Evolutionary conservation across 352 stramenopile genomes (phyloP), one percentile per base, ranked within the genome.

Genomic region (Poterioochromonas sp.): DNA sequence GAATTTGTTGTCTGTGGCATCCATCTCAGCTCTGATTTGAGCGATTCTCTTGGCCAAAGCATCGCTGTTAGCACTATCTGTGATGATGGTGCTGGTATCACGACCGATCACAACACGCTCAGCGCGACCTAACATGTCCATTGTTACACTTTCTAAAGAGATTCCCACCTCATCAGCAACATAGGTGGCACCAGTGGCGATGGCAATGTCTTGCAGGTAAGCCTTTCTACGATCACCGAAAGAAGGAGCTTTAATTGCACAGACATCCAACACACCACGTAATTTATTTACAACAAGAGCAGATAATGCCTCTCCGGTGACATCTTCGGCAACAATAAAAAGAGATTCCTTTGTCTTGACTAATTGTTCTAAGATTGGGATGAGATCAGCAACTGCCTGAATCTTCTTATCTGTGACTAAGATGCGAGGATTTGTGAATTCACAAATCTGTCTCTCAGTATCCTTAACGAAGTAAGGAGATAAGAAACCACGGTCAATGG

Each of bases 161-260:
- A 98, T 92, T 82, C 95, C 95, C 39, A 98, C 85, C 83, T 99
- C 95, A 83, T 99, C 94, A 40, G 91, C 94, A 32, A 99, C 89
- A 76, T 97, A 96, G 20, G 92, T 97, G 22, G 86, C 87, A 71
- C 87, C 87, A 32, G 89, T 93, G 22, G 88, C 88, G 80, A 94
- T 90, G 74, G 89, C 88, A 81, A 94, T 92, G 84, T 94, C 87
- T 81, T 94, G 88, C 0, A 92, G 85, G 76, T 92, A 89, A 73
- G 88, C 86, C 44, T 90, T 89, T 39, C 88, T 80, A 49, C 87
- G 83, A 60, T 91, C 86, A 51, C 89, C 89, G 79, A 94, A 93
- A 44, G 87, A 87, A 40, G 89, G 89, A 15, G 89, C 88, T 76
- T 90, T 90, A 49, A 93, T 90, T 44, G 88, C 88, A 35, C 89